Evolutionary conservation across 2,329 filamentous ascomycete genomes (phyloP).

Genomic region (Iodosphaeria phyllophila): DNA sequence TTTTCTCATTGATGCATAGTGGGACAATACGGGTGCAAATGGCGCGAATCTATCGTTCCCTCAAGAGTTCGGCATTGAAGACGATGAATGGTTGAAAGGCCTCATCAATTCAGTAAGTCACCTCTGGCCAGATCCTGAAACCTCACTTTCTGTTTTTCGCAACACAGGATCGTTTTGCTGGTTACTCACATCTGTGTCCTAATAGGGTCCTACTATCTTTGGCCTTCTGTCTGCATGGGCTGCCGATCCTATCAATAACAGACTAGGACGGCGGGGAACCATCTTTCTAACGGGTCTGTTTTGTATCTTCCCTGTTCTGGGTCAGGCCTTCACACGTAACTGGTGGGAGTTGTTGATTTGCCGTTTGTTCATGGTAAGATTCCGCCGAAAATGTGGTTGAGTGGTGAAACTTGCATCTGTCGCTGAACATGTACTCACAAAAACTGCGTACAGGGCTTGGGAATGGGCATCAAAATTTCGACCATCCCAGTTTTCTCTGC

Average conservation of each 20-base stretch:
- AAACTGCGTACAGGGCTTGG: conserved; percentile 38
- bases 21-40: no score
- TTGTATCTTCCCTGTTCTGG: conserved; percentile 41
- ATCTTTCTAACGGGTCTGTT: conserved; percentile 47
- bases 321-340: conserved; percentile 35
- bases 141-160: not conserved
- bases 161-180: no score
- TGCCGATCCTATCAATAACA: conserved; percentile 40
- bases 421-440: no score
- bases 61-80: conserved; percentile 6
- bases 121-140: not conserved
- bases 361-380: no score
- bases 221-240: conserved; percentile 25
- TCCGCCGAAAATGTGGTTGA: no score
- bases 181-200: no score
- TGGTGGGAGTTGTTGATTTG: conserved; percentile 39
- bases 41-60: conserved; percentile 2
- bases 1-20: no score
- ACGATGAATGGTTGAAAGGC: conserved; percentile 1
- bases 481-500: conserved; percentile 34
- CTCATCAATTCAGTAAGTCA: not conserved
- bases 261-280: conserved; percentile 39
- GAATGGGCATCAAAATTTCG: conserved; percentile 34
- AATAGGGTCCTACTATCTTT: not conserved
- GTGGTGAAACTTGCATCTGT: no score